Base-by-base conservation (phyloP, 176 grass and related monocot genomes). In the Aegilops longissima region DNA sequence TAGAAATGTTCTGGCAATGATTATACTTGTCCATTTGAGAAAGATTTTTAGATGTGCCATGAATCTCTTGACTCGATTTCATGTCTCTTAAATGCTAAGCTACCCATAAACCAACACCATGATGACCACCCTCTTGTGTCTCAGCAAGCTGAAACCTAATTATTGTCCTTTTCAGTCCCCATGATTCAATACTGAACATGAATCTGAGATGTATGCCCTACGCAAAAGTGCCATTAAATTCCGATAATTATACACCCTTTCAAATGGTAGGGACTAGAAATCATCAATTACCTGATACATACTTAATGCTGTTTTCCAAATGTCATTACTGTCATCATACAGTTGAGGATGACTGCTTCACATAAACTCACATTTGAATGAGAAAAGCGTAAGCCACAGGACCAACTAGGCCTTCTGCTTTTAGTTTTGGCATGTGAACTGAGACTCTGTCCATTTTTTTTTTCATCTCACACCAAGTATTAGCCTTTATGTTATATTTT, bases 141-240 rank as follows among this genome's bases (percentile, higher is more conserved):
- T 78, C 77, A 82, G 82, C 78, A 88, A 82, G 64, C 85, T 82
- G 90, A 82, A 88, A 88, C 90, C 77, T 88, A 88, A 88, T 88
- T 91, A 91, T 91, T 91, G 70, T 78, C 51, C 86, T 88, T 91
- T 88, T 85, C 82, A 78, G 78, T 81, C 78, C 77, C 31, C 65
- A 88, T 91, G 86, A 85, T 85, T 85, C 78, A 86, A 63, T 78
- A 73, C 64, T 85, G 71, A 88, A 88, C 82, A 82, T 88, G 82
- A 81, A 88, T 76, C 86, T 88, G 86, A 82, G 86, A 78, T 88
- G 86, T 91, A 85, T 91, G 82, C 70, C 86, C 82, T 85, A 91
- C 40, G 78, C 86, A 91, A 88, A 88, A 77, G 86, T 88, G 40
- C 34, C 82, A 88, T 81, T 91, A 88, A 84, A 76, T 62, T 70